phyloP scores from a whole-genome alignment of 2,329 filamentous ascomycete genomes.

The Alternaria novae-zelandiae region DNA sequence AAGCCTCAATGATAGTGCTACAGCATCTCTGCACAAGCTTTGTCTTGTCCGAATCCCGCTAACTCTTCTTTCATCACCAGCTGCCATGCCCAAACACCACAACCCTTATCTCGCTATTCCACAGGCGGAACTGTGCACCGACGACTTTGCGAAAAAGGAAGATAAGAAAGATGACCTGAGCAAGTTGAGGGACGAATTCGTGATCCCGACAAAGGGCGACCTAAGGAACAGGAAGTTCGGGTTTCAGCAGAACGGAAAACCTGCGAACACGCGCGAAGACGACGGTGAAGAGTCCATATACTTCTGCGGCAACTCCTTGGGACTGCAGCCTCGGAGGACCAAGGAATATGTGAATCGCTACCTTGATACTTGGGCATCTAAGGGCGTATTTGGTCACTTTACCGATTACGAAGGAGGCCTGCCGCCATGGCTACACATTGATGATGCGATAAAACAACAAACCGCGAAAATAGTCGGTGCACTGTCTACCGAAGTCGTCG shows the following conservation, averaged over 20 bases:
- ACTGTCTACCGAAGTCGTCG: constrained; percentile 73
- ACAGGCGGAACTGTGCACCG: constrained; percentile 33
- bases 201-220: constrained; percentile 76
- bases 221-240: constrained; percentile 65
- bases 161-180: constrained; percentile 50
- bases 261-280: constrained; percentile 30
- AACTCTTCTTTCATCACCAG: not conserved
- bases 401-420: constrained; percentile 70
- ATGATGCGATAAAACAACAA: constrained; percentile 73
- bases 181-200: constrained; percentile 69
- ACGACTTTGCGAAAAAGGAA: constrained; percentile 38
- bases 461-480: constrained; percentile 80
- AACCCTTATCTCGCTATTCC: constrained; percentile 31
- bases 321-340: constrained; percentile 77
- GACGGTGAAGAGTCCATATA: constrained; percentile 66
- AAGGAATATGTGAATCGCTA: constrained; percentile 72
- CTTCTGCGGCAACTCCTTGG: constrained; percentile 88
- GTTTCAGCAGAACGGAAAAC: constrained; percentile 16
- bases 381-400: constrained; percentile 87
- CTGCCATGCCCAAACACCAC: constrained; percentile 32
- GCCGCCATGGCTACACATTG: constrained; percentile 77
- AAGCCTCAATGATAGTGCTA: not conserved
- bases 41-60: not conserved
- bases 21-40: not conserved
- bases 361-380: constrained; percentile 81